Conservation (phyloP, 2,329 filamentous ascomycete genomes). For the Hymenotorrendiella dingleyae region DNA sequence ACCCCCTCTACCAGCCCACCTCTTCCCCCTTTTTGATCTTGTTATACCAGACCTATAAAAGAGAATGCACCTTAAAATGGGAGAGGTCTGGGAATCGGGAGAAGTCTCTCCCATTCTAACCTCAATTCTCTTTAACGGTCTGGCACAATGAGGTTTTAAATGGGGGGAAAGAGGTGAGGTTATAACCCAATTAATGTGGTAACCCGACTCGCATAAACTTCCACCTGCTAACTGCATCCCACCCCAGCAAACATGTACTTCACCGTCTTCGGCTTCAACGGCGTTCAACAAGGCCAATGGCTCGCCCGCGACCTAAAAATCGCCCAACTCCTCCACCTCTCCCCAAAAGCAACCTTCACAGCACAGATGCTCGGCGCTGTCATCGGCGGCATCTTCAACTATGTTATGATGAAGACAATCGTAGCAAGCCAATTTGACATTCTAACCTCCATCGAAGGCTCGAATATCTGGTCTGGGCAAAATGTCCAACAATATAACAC, state of each 20-base stretch:
- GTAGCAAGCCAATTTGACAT: slow-evolving; percentile 38
- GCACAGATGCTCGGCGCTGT: slow-evolving; percentile 39
- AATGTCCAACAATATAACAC: slow-evolving; percentile 42
- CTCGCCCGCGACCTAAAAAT: slow-evolving; percentile 44
- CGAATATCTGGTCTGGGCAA: slow-evolving; percentile 42
- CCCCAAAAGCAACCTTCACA: slow-evolving; percentile 60
- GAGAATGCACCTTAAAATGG: too few species aligned
- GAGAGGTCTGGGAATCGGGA: too few species aligned
- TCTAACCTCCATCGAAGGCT: slow-evolving; percentile 36
- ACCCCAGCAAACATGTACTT: slow-evolving; percentile 36
- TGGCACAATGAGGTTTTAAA: too few species aligned
- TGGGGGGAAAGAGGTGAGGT: too few species aligned
- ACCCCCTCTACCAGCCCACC: too few species aligned
- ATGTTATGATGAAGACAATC: slow-evolving; percentile 38
- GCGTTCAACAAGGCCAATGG: slow-evolving; percentile 38
- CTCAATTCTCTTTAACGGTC: too few species aligned
- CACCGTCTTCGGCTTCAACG: slow-evolving; percentile 34
- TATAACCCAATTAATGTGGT: too few species aligned
- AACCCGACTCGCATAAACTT: background rate
- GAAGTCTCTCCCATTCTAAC: too few species aligned
- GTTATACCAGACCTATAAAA: too few species aligned
- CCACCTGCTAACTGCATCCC: too few species aligned
- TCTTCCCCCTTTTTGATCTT: slow-evolving; percentile 35
- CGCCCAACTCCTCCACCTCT: slow-evolving; percentile 50
- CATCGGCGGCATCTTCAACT: slow-evolving; percentile 40